Conservation (phyloP, 805 yeast genomes). For the Pichia rugopelliculosa region DNA sequence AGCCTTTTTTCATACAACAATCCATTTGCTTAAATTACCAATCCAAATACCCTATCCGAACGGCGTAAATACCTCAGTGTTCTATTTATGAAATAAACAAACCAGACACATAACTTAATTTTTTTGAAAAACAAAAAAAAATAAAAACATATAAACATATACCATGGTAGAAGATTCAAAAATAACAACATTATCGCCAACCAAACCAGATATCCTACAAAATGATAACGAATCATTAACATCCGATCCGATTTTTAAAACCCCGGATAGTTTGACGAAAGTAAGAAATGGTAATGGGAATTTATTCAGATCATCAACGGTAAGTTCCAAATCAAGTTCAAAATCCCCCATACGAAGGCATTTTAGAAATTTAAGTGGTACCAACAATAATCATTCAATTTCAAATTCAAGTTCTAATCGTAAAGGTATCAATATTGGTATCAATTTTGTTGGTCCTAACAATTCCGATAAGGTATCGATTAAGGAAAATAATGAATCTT, state of each 20-base stretch:
- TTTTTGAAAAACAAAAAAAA: too few relatives aligned
- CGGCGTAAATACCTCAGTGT: too few relatives aligned
- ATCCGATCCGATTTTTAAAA: not conserved
- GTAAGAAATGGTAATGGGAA: slow-evolving; percentile 1
- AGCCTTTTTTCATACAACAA: too few relatives aligned
- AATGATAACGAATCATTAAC: too few relatives aligned
- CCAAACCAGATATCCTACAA: not conserved
- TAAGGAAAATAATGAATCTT: not conserved
- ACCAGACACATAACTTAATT: not conserved
- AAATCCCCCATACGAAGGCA: slow-evolving; percentile 14
- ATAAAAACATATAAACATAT: too few relatives aligned
- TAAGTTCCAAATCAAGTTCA: slow-evolving; percentile 9
- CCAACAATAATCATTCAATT: slow-evolving; percentile 13
- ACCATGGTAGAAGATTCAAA: too few relatives aligned
- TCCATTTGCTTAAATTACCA: too few relatives aligned
- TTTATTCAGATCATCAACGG: slow-evolving; percentile 13
- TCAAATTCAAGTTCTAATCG: slow-evolving; percentile 13
- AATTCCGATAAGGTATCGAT: too few relatives aligned
- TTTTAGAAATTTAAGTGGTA: slow-evolving; percentile 19
- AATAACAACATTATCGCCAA: not conserved
- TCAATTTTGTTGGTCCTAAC: slow-evolving; percentile 20
- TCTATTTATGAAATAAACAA: not conserved
- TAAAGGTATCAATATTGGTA: slow-evolving; percentile 27
- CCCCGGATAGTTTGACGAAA: slow-evolving; percentile 1
- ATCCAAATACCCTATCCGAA: not conserved